phyloP scores from a whole-genome alignment of 139 green algal genomes.

The Micractinium sp. region DNA sequence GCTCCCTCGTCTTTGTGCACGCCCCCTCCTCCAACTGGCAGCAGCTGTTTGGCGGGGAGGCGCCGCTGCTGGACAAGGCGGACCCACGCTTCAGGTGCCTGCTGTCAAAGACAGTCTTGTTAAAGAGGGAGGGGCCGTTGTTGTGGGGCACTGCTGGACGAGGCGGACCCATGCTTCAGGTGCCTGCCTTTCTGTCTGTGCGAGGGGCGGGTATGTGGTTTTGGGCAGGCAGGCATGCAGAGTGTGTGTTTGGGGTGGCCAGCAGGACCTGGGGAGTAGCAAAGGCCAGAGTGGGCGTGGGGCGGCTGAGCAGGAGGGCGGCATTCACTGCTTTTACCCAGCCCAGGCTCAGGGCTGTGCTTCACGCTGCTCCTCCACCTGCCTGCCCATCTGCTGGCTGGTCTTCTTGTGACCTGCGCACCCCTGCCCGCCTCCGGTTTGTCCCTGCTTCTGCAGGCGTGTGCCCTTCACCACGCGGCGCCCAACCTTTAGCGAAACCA shows the following conservation, averaged over 20 bases:
- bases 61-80: constrained; percentile 38
- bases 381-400: not conserved
- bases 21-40: constrained; percentile 59
- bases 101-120: not conserved
- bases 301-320: no score
- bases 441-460: not conserved
- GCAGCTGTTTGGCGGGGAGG: constrained; percentile 41
- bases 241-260: no score
- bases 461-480: constrained; percentile 79
- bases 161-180: constrained; percentile 66
- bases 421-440: no score
- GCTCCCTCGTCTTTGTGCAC: constrained; percentile 74
- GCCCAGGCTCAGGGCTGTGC: not conserved
- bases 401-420: not conserved
- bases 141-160: constrained; percentile 31
- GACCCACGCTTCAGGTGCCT: constrained; percentile 72
- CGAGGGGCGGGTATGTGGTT: no score
- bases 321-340: no score
- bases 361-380: no score
- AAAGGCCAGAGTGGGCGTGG: no score
- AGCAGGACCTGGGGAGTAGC: no score
- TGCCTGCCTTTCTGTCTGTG: no score
- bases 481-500: constrained; percentile 86
- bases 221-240: not conserved
- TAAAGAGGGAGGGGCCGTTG: constrained; percentile 30